phyloP scores from a whole-genome alignment of 257 asterid species.

The Forsythia viridissima region DNA sequence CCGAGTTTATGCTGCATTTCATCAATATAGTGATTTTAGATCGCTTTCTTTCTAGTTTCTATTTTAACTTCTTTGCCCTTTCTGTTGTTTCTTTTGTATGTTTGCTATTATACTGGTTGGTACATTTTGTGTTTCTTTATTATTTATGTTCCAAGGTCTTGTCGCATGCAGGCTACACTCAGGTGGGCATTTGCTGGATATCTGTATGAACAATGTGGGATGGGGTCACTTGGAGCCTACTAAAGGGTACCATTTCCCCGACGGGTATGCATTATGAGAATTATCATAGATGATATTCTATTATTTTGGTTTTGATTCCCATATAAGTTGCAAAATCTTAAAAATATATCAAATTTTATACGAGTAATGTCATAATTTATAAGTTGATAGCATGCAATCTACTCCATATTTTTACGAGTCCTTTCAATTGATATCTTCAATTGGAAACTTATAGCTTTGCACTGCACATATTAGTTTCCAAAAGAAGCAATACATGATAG shows the following conservation, averaged over 20 bases:
- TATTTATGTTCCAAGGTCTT: neutral
- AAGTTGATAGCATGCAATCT: neutral
- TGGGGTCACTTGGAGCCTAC: constrained; percentile 72
- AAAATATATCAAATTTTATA: neutral
- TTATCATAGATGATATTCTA: neutral
- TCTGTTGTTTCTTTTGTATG: neutral
- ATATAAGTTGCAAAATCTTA: neutral
- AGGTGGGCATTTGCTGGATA: constrained; percentile 84
- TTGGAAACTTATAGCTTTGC: neutral
- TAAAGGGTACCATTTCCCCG: constrained; percentile 78
- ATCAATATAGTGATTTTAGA: neutral
- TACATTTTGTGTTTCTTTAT: constrained; percentile 7
- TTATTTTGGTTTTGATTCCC: neutral
- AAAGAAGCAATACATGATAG: neutral
- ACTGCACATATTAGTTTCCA: neutral
- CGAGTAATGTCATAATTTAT: neutral
- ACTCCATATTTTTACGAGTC: neutral
- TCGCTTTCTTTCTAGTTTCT: neutral
- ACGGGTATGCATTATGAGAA: constrained; percentile 51
- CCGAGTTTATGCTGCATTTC: neutral
- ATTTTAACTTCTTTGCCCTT: neutral
- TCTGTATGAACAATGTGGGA: constrained; percentile 68
- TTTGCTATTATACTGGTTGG: neutral
- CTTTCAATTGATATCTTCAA: neutral
- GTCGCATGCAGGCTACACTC: constrained; percentile 64